Evolutionary conservation across 1,284 basidiomycete species (phyloP), one percentile per base, ranked within the genome.

Genomic region (Marasmius oreades): DNA sequence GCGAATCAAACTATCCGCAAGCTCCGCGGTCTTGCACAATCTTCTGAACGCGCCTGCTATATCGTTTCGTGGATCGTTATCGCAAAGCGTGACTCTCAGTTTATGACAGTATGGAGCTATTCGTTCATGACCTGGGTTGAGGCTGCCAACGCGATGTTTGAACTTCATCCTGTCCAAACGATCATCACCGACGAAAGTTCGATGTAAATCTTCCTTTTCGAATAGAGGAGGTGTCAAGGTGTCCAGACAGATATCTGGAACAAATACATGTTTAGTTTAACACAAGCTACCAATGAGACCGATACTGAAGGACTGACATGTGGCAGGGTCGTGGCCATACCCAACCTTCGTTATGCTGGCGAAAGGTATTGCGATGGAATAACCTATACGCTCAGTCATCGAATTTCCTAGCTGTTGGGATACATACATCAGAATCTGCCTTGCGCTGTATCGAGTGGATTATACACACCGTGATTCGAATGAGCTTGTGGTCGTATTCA

Each of bases 61-160:
- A 33, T 77, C 74, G 20, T 67, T 63, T 16, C 69, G 68, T 42
- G 74, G 71, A 37, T 73, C 67, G 33, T 73, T 63, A 59, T 47
- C 45, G 47, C 76, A 77, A 2, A 89, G 73, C 11, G 82, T 65
- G 44, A 89, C 63, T n/a, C 87, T 82, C 24, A 89, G 65, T 51
- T 89, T 84, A 55, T 82, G 79, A 5, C 84, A 84, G 63, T 85
- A 90, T 10, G 85, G 79, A 0, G 85, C 80, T 39, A 88, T 75
- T 12, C 68, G 63, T 34, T 64, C 70, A 60, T 90, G 87, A 5
- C 76, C 75, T 26, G 76, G 69, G 60, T 84, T 74, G 37, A 90
- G 63, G 43, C 75, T 73, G 24, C 79, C 78, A 14, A 88, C 71
- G 28, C 87, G 77, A 48, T 77, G 75, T 44, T 80, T 80, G 61